phyloP scores from a whole-genome alignment of 73 alveolate genomes.

The Paramecium pentaurelia region DNA sequence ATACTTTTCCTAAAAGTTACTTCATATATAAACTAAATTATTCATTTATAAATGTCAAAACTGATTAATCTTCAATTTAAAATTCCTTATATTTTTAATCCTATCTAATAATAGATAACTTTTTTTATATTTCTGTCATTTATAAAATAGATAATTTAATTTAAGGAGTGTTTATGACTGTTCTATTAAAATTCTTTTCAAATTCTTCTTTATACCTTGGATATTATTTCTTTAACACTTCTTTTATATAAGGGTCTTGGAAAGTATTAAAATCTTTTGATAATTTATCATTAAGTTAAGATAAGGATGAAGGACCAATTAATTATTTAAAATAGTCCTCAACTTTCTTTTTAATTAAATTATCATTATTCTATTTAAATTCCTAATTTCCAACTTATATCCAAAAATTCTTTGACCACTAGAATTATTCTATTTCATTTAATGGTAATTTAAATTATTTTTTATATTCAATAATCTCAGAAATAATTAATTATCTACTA shows the following conservation, averaged over 20 bases:
- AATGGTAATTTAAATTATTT: not conserved
- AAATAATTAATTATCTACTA: not conserved
- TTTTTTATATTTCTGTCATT: not conserved
- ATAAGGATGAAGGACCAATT: not conserved
- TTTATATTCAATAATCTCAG: not conserved
- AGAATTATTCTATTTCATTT: not conserved
- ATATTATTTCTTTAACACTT: not conserved
- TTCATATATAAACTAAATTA: not conserved
- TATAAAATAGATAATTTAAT: not conserved
- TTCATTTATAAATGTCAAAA: not conserved
- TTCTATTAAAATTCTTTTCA: not conserved
- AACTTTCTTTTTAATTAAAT: not conserved
- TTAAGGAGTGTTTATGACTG: not conserved
- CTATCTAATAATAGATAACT: not conserved
- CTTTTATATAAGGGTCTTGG: not conserved
- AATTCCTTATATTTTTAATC: not conserved
- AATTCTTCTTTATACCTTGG: not conserved
- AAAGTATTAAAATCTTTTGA: not conserved
- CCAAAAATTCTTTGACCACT: not conserved
- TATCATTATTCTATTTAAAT: not conserved
- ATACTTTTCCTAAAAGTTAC: slow-evolving; percentile 1
- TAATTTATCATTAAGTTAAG: not conserved
- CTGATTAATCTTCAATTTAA: not conserved
- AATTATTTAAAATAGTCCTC: not conserved
- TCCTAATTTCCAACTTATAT: not conserved